phyloP scores from a whole-genome alignment of 2,329 filamentous ascomycete species.

The Falciphora oryzae region DNA sequence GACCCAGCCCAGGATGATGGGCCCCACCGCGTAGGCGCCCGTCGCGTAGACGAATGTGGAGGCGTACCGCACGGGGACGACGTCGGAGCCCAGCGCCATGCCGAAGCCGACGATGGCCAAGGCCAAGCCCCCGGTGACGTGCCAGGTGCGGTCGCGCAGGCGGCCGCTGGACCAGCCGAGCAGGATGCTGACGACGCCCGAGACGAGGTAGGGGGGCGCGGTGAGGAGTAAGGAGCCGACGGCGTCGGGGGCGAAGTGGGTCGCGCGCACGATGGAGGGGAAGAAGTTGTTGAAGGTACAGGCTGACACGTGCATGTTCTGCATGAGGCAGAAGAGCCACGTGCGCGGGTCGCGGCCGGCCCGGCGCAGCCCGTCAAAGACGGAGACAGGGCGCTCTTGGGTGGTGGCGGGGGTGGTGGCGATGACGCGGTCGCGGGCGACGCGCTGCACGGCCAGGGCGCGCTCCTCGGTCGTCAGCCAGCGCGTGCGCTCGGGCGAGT shows the following conservation, averaged over 20 bases:
- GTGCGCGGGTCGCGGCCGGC: background rate
- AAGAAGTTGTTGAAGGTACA: slow-evolving; percentile 64
- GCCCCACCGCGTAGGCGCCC: slow-evolving; percentile 57
- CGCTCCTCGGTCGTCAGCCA: slow-evolving; percentile 41
- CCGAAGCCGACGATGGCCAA: slow-evolving; percentile 44
- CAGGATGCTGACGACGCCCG: slow-evolving; percentile 56
- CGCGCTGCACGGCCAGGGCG: slow-evolving; percentile 29
- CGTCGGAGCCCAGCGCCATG: background rate
- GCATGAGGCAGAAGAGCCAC: slow-evolving; percentile 10
- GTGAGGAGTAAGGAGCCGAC: slow-evolving; percentile 38
- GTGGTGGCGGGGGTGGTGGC: background rate
- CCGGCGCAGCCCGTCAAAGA: background rate
- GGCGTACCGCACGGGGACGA: slow-evolving; percentile 36
- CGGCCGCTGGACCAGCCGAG: slow-evolving; percentile 62
- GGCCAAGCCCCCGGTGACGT: slow-evolving; percentile 52
- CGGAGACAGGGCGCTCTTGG: background rate
- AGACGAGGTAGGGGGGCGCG: slow-evolving; percentile 63
- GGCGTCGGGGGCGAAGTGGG: background rate
- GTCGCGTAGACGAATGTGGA: slow-evolving; percentile 40
- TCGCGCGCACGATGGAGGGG: slow-evolving; percentile 47
- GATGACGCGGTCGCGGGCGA: slow-evolving; percentile 1
- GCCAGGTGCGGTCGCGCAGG: slow-evolving; percentile 52
- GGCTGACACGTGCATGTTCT: slow-evolving; percentile 30
- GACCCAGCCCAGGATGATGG: slow-evolving; percentile 65
- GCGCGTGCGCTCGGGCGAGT: slow-evolving; percentile 47